A percentile compares a stretch with the other conserved stretches of the same genome.
phyloP scores from a whole-genome alignment of 2,329 filamentous ascomycete species.

The Paraphaeosphaeria sporulosa region DNA sequence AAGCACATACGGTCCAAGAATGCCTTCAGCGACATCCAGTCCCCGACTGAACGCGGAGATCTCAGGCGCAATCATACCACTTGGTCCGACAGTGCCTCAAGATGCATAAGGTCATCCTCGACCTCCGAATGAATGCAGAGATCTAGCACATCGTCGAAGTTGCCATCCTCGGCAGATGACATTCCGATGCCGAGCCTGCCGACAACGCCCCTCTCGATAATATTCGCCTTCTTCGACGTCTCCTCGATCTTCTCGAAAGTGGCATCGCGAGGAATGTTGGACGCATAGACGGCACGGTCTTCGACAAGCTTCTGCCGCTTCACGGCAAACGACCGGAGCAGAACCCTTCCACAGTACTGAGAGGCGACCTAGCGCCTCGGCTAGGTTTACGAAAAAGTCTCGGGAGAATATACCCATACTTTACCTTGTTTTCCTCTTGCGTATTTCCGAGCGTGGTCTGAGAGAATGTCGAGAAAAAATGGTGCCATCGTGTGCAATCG shows the following conservation, averaged over 20 bases:
- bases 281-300: slow-evolving; percentile 93
- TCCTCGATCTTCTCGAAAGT: slow-evolving; percentile 83
- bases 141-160: too few species aligned
- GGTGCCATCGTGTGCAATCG: slow-evolving; percentile 64
- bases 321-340: slow-evolving; percentile 18
- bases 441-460: slow-evolving; percentile 39
- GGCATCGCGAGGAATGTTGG: slow-evolving; percentile 81
- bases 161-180: too few species aligned
- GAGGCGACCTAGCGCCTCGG: too few species aligned
- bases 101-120: too few species aligned
- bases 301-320: slow-evolving; percentile 51
- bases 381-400: too few species aligned
- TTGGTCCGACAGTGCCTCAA: too few species aligned
- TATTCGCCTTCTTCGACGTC: slow-evolving; percentile 77
- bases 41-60: neutral
- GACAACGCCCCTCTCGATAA: neutral
- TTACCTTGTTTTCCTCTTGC: slow-evolving; percentile 38
- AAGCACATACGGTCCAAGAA: too few species aligned
- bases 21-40: too few species aligned
- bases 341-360: too few species aligned
- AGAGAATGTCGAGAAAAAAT: slow-evolving; percentile 33
- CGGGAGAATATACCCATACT: too few species aligned
- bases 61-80: too few species aligned
- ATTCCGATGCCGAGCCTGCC: neutral
- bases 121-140: too few species aligned